A percentile compares a stretch with the other conserved stretches of the same genome.
Evolutionary conservation across 2,329 filamentous ascomycete species (phyloP).

Genomic region (Aspergillus floridensis): DNA sequence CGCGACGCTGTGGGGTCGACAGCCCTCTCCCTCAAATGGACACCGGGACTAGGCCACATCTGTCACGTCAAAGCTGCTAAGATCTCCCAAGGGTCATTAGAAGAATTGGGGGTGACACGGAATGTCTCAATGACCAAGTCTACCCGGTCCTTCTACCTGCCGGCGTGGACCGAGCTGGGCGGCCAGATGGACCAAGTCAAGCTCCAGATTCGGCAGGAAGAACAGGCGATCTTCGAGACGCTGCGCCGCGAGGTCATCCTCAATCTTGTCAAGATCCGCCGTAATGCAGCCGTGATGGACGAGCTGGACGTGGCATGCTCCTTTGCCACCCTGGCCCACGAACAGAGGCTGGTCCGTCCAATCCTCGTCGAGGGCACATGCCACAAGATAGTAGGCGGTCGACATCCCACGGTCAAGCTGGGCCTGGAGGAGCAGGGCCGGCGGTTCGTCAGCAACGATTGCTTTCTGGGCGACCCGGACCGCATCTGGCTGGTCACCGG

Average conservation of each 20-base stretch:
- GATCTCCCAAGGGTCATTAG: constrained; percentile 53
- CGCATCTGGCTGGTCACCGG: constrained; percentile 68
- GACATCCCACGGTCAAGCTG: constrained; percentile 88
- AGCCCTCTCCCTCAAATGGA: constrained; percentile 78
- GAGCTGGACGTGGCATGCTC: constrained; percentile 88
- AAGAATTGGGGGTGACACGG: constrained; percentile 46
- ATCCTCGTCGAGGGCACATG: constrained; percentile 62
- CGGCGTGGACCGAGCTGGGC: constrained; percentile 81
- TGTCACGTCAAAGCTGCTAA: constrained; percentile 80
- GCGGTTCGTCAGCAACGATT: constrained; percentile 82
- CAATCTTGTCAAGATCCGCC: constrained; percentile 80
- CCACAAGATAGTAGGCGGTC: constrained; percentile 78
- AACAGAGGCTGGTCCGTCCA: constrained; percentile 72
- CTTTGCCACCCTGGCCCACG: constrained; percentile 74
- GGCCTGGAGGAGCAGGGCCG: constrained; percentile 77
- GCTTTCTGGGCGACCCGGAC: constrained; percentile 73
- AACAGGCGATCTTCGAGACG: constrained; percentile 72
- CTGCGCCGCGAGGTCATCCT: constrained; percentile 74
- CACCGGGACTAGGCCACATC: constrained; percentile 81
- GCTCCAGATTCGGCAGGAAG: constrained; percentile 76
- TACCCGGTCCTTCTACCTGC: constrained; percentile 78
- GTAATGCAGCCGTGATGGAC: constrained; percentile 87
- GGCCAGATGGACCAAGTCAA: constrained; percentile 74
- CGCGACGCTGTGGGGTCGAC: constrained; percentile 60
- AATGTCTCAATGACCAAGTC: constrained; percentile 76